Evolutionary conservation across 805 yeast genomes (phyloP), one percentile per base, ranked within the genome.

Genomic region (Ogataea haglerorum): DNA sequence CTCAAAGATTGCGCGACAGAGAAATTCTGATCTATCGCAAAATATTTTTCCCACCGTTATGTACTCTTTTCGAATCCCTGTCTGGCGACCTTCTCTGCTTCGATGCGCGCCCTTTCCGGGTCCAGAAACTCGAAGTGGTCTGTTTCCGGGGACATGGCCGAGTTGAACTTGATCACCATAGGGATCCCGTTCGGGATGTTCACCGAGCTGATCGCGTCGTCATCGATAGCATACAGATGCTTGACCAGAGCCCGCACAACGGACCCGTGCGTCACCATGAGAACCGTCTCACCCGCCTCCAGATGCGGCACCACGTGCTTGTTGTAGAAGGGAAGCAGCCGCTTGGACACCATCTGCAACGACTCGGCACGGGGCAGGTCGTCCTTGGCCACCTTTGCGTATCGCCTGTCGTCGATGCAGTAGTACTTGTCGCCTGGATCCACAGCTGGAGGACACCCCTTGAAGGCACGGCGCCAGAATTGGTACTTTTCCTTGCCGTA

Each of bases 111-210:
- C 46, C 75, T 79, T 62, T 82, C 86, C 6, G 91, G 93, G 63
- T 85, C 95, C 54, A 85, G 67, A 66, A 85, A 85, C 57, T 73
- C 77, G 49, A 81, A 81, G 26, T 73, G 75, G 3, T 36, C 26
- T 6, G 30, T 35, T 2, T 31, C 40, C 9, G 62, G 60, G 27
- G 26, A 36, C 18, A 52, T 24, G 16, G 67, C 54, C 35, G 70
- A 75, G 53, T 78, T 79, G 52, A 84, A 65, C 53, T 80, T 81
- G 50, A 84, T 67, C 36, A 80, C 81, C 63, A 85, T 69, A 33
- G 95, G 95, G 37, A 85, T 83, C 42, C 89, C 93, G 56, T 88
- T 85, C 21, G 95, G 93, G 40, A 85, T 82, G 66, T 85, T 85
- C 48, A 85, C 73, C 35, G 78, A 75, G 42, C 85, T 82, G 51